Evolutionary conservation across 106 monocot genomes (phyloP), one percentile per base, ranked within the genome.

Genomic region (Dendrobium huoshanense): DNA sequence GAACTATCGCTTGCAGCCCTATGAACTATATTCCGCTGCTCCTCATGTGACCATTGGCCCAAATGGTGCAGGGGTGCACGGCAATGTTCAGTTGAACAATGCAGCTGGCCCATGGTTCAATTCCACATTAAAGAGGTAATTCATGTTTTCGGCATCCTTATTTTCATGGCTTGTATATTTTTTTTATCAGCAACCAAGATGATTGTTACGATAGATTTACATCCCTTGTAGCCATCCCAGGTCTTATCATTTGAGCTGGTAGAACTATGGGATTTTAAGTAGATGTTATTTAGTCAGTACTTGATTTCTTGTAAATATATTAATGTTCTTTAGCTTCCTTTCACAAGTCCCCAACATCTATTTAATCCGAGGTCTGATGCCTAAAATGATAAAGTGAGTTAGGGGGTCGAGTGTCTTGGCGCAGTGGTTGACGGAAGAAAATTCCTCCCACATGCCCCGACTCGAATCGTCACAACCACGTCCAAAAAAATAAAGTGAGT

Each of bases 51-150:
- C 90, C 79, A 78, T 82, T 24, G 88, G 83, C 49, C 88, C 88
- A 17, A 88, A 87, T 33, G 86, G 86, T 49, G 25, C 10, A 9
- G 85, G 87, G 33, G 80, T 80, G 51, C 91, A 88, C 29, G 82
- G 86, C 55, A 91, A 92, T 61, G 89, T 88, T 13, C 91, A 88
- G 73, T 75, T 85, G 84, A 91, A 85, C 77, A 81, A 77, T 43
- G 73, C 83, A 0, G 75, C 77, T 29, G 84, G 85, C 18, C 78
- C 87, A 41, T 94, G 94, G 91, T 92, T 92, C 72, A 90, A 78
- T 70, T 83, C 85, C 29, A 79, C 87, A 78, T 91, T 58, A 87
- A 73, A 37, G 79, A 77, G 72, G 81, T 45, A 79, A 74, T 17
- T 43, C 42, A 3, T 43, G 43, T 20, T 20, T 74, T 47, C 75